Conservation (phyloP, 805 yeast genomes). For the Vanderwaltozyma yarrowii region DNA sequence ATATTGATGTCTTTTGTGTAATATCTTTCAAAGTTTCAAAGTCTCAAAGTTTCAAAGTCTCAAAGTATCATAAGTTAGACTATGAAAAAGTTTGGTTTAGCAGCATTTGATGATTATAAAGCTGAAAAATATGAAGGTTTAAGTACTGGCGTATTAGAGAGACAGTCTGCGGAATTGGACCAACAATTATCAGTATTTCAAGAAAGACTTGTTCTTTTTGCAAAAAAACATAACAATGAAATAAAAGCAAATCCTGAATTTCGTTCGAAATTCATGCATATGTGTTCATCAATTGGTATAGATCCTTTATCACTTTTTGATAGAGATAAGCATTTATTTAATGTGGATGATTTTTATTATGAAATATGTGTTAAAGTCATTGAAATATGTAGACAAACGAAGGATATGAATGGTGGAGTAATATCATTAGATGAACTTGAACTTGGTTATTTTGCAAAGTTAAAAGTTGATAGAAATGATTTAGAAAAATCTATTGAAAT, state of each 20-base stretch:
- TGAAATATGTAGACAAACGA: conserved; percentile 62
- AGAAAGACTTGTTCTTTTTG: conserved; percentile 64
- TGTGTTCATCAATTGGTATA: conserved; percentile 73
- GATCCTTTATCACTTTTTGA: conserved; percentile 53
- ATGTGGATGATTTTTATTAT: conserved; percentile 43
- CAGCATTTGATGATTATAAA: conserved; percentile 32
- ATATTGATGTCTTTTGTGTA: no score
- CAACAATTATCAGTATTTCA: conserved; percentile 73
- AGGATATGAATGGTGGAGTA: conserved; percentile 74
- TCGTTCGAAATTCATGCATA: conserved; percentile 59
- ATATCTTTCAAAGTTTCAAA: no score
- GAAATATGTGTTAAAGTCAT: conserved; percentile 66
- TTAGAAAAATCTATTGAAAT: conserved; percentile 44
- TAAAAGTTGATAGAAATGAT: conserved; percentile 37
- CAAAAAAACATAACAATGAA: conserved; percentile 58
- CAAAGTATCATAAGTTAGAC: no score
- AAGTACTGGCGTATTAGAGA: conserved; percentile 26
- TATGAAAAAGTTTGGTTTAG: conserved; percentile 38
- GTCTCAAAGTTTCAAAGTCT: no score
- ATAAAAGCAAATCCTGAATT: conserved; percentile 55
- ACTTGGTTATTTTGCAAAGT: conserved; percentile 23
- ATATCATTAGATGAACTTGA: conserved; percentile 48
- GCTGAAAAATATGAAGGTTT: conserved; percentile 9
- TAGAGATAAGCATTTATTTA: conserved; percentile 24
- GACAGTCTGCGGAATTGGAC: conserved; percentile 50